phyloP scores from a whole-genome alignment of 768 basidiomycete genomes.

The Boletus rex-veris region DNA sequence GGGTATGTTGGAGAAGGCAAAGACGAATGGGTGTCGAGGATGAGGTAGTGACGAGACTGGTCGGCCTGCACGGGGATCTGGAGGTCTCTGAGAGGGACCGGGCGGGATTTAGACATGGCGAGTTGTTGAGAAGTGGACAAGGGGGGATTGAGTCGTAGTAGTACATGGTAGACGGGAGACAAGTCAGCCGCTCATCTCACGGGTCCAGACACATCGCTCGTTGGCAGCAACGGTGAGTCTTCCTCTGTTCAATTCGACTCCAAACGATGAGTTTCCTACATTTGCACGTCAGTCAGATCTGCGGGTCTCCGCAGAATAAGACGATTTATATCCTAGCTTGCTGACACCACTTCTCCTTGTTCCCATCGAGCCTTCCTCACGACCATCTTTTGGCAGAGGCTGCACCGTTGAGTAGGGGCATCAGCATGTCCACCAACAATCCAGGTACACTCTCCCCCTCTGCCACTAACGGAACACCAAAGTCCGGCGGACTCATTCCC shows the following conservation, averaged over 20 bases:
- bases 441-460: conserved; percentile 15
- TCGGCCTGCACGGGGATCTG: conserved; percentile 13
- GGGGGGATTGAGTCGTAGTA: not conserved
- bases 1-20: conserved; percentile 5
- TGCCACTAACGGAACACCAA: conserved; percentile 34
- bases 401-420: not conserved
- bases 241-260: not conserved
- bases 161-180: not conserved
- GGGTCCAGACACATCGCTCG: not conserved
- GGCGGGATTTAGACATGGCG: conserved; percentile 11
- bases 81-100: conserved; percentile 15
- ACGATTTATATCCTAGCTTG: conserved; percentile 36
- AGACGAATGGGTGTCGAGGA: conserved; percentile 7
- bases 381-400: conserved; percentile 1
- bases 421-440: too few relatives aligned
- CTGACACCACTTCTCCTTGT: conserved; percentile 33
- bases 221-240: conserved; percentile 17
- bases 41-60: conserved; percentile 10
- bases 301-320: conserved; percentile 27
- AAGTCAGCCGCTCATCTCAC: conserved; percentile 22
- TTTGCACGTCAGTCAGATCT: conserved; percentile 67
- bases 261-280: conserved; percentile 44
- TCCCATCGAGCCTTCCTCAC: conserved; percentile 5
- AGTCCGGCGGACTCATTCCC: conserved; percentile 55
- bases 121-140: not conserved